Percentiles rank a stretch among this genome's conserved stretches.
phyloP scores from a whole-genome alignment of 345 rosid species.

The Sisymbrium altissimum region DNA sequence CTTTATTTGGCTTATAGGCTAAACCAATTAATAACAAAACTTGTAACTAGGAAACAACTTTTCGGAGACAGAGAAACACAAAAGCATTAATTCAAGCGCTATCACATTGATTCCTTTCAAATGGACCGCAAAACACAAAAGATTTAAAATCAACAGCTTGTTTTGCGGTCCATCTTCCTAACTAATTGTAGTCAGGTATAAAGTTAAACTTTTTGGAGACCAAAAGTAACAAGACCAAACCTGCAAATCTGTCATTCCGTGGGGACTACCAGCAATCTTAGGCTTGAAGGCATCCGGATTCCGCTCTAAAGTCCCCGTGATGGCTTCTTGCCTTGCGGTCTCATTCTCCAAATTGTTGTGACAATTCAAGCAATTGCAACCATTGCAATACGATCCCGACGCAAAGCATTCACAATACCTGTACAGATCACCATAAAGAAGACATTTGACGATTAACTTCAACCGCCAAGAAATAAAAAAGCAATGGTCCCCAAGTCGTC shows the following conservation, averaged over 20 bases:
- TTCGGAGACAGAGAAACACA: background rate
- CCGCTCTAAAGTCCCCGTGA: slow-evolving; percentile 54
- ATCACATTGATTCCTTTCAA: background rate
- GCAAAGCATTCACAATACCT: slow-evolving; percentile 97
- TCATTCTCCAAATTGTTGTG: slow-evolving; percentile 67
- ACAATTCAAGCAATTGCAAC: slow-evolving; percentile 79
- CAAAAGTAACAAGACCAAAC: slow-evolving; percentile 32
- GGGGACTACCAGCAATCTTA: slow-evolving; percentile 65
- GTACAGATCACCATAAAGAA: background rate
- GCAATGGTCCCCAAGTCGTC: background rate
- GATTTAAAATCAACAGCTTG: background rate
- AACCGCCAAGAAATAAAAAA: background rate
- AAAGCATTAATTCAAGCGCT: background rate
- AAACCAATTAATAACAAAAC: background rate
- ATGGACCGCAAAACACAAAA: too few species aligned
- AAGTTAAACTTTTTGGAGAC: background rate
- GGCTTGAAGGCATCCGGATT: slow-evolving; percentile 76
- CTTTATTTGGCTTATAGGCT: background rate
- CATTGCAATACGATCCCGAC: slow-evolving; percentile 64
- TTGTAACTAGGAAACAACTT: background rate
- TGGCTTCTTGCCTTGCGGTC: slow-evolving; percentile 55
- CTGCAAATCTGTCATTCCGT: slow-evolving; percentile 45
- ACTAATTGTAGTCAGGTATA: background rate
- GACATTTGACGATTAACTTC: background rate
- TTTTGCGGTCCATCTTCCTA: background rate